Evolutionary conservation across 169 alveolate species (phyloP), one percentile per base, ranked within the genome.

Genomic region (Eimeria necatrix): DNA sequence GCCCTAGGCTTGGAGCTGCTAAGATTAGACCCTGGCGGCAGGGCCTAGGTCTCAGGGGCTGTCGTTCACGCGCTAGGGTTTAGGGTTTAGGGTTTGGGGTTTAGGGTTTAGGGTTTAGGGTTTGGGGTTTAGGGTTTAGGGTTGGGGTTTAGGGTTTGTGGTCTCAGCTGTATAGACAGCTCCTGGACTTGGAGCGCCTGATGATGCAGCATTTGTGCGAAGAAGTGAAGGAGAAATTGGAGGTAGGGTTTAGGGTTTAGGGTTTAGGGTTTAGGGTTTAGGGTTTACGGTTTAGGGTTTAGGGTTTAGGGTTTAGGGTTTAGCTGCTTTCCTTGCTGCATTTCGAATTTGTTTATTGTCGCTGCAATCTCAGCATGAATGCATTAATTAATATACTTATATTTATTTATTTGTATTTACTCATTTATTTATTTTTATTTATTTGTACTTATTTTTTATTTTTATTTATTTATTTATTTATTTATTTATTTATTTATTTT

Each of bases 221-320:
- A 10, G 68, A 56, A 56, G 20, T 56, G 22, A 56, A 56, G 20
- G 68, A 56, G 20, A 10, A 56, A 18, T 12, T 56, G 0, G 22
- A 56, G 68, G 68, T 56, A 32, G 73, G 73, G 73, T 61, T 4
- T 61, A 61, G 73, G 73, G 73, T 61, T 61, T 61, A 61, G 73
- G 73, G 73, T 61, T 61, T 61, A 61, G 73, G 73, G 73, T 61
- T 8, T 32, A 71, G 46, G 10, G 83, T 22, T 5, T 16, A 5
- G 49, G 4, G 22, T 71, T 12, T 16, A 3, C 22, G 46, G 14
- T 5, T 71, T 48, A 4, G 18, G 14, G 52, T 32, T 20, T 20
- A 9, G 49, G 4, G 22, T 71, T 12, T 16, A 3, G 14, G 46
- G 14, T 5, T 71, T 48, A 7, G 20, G 18, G 53, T 41, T n/a